Evolutionary conservation across 805 yeast genomes (phyloP), one percentile per base, ranked within the genome.

Genomic region (Metschnikowia matae): DNA sequence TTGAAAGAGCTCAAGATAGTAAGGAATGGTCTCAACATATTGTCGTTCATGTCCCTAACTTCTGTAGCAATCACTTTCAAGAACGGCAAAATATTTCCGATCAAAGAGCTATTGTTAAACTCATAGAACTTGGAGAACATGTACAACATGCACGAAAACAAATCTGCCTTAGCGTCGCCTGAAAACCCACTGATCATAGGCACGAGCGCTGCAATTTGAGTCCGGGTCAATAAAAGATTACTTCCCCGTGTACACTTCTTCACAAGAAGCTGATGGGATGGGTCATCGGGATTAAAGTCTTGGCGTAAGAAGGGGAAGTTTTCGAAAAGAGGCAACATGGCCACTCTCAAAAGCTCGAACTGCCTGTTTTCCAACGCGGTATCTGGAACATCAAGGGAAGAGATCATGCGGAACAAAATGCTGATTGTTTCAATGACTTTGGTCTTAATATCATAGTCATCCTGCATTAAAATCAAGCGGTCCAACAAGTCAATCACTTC

Each of bases 401-500:
- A 31, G 51, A 55, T 63, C 1, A 70, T 64, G 6, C 59, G 61
- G 51, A 70, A 72, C 20, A 72, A 61, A 1, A 62, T 56, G 20
- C 57, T 54, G 5, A 69, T 58, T 8, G 69, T 68, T n/a, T 68
- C 71, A 13, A 71, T 57, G 23, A 86, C 69, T 44, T 76, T 78
- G 29, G 78, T 68, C 15, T 85, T 81, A 26, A 88, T 78, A n/a
- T 81, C 82, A 29, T 83, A 67, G 52, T 83, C 84, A 6, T 74
- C 76, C 31, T 82, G 85, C 18, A 84, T 77, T 23, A 87, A 66
- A 15, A 86, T 77, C 41, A 87, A 68, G 44, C 96, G 75, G 59
- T 88, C 95, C 48, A 92, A 71, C 21, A 89, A 68, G 55, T 87
- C 94, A 46, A 90, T 72, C 8, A 84, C 75, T 62, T 94, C 99